These are phyloP conservation scores for Globisporangium paddicum DNA, from an alignment of 352 stramenopile genomes.

Conservation along the genomic window DNA sequence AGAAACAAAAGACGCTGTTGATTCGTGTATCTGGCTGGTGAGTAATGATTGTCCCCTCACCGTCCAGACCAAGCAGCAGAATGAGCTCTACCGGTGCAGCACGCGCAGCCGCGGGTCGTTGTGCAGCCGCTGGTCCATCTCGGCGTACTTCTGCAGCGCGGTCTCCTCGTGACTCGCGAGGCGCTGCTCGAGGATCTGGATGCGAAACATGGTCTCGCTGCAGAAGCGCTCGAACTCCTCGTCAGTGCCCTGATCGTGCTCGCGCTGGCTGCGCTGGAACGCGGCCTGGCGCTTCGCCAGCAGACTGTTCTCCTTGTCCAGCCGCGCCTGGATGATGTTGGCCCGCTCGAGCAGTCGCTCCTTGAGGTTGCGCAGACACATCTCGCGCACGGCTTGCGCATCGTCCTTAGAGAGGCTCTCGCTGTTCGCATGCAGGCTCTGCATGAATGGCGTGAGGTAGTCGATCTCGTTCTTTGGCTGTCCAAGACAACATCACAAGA, in stretches of 20 bases:
- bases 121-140: slow-evolving; percentile 91
- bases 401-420: slow-evolving; percentile 76
- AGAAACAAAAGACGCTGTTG: not conserved
- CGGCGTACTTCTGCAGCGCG: slow-evolving; percentile 91
- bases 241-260: slow-evolving; percentile 89
- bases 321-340: slow-evolving; percentile 92
- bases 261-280: slow-evolving; percentile 90
- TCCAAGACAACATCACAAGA: not conserved
- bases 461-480: slow-evolving; percentile 81
- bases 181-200: slow-evolving; percentile 94
- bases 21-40: too few species aligned
- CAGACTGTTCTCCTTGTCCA: slow-evolving; percentile 92
- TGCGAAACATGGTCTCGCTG: slow-evolving; percentile 94
- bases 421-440: slow-evolving; percentile 54
- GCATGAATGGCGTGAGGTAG: slow-evolving; percentile 93
- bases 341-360: slow-evolving; percentile 90
- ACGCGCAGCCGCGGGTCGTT: slow-evolving; percentile 78
- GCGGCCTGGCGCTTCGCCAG: slow-evolving; percentile 90
- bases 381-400: slow-evolving; percentile 78
- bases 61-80: not conserved
- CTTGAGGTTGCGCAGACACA: slow-evolving; percentile 92
- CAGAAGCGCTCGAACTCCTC: slow-evolving; percentile 94
- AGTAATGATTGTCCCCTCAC: too few species aligned
- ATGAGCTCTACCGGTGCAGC: slow-evolving; percentile 48
- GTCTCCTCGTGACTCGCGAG: slow-evolving; percentile 91